phyloP scores from a whole-genome alignment of 2,329 filamentous ascomycete genomes.

The Ophiostoma sp. region DNA sequence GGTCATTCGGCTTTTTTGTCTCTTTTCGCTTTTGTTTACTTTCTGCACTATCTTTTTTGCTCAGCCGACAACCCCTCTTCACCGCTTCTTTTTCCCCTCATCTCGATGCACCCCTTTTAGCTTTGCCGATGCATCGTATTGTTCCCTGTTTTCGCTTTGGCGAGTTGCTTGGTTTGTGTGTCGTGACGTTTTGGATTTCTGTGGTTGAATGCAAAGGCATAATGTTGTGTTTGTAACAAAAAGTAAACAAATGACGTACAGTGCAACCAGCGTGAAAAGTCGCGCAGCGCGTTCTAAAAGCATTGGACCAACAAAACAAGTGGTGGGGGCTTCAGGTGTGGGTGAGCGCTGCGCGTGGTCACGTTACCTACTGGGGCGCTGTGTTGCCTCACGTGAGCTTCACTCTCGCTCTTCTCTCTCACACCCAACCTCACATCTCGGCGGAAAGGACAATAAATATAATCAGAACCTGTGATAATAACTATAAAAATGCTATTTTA shows the following conservation, averaged over 20 bases:
- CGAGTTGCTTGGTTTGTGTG: too few species aligned
- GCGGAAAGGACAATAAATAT: background rate
- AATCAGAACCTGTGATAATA: background rate
- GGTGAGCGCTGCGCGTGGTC: slow-evolving; percentile 16
- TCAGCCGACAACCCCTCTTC: slow-evolving; percentile 6
- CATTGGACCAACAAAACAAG: background rate
- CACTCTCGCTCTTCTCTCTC: background rate
- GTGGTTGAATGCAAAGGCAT: slow-evolving; percentile 1
- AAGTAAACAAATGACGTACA: slow-evolving; percentile 30
- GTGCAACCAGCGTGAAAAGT: background rate
- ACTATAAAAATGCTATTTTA: background rate
- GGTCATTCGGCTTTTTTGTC: background rate
- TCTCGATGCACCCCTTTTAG: slow-evolving; percentile 7
- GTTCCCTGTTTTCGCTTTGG: background rate
- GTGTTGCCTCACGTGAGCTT: slow-evolving; percentile 6
- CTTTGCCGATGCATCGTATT: background rate
- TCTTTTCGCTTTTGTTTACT: slow-evolving; percentile 14
- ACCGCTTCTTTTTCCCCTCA: slow-evolving; percentile 2
- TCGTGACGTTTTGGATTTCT: slow-evolving; percentile 1
- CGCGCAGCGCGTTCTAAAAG: slow-evolving; percentile 14
- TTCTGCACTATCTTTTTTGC: background rate
- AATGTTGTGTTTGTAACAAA: background rate
- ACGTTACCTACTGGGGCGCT: background rate
- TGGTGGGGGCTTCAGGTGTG: background rate
- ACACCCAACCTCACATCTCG: background rate